Base-by-base conservation (phyloP, 768 basidiomycete genomes). In the Russula vinacea region DNA sequence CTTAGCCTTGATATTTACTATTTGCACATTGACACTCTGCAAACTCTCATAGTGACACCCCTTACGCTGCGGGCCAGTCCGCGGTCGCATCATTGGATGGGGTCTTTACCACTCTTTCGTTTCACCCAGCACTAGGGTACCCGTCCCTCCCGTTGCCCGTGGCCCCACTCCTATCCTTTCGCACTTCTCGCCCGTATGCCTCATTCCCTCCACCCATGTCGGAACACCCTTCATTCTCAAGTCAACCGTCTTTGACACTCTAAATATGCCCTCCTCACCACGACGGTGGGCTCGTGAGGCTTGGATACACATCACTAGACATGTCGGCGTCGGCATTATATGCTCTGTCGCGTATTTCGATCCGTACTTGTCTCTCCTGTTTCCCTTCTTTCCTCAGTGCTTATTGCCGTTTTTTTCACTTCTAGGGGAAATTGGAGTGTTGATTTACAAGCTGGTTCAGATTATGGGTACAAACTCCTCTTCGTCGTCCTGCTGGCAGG, bases 311-410 rank as follows among this genome's bases (percentile, higher is more conserved):
- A 75, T 79, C 32, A 80, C 76, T 60, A 85, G 79, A 69, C 90
- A 91, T 72, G 82, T 84, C 3, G 93, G 93, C 5, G 86, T 92
- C 51, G 93, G 93, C n/a, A 78, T 93, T 53, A 84, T 95, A 29
- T 92, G 91, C 67, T 83, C 89, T 10, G 91, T 94, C 10, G 93
- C 92, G 0, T 95, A 94, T 74, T 90, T 92, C 71, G 90, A 92
- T 71, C 91, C 90, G 86, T 91, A 69, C 72, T 79, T 29, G 17
- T 32, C 37, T 32, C 22, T 39, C 58, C n/a, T 58, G 51, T 59
- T 19, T 5, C 51, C 22, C 24, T 17, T 56, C 17, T 13, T 13
- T 50, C 67, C 44, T 37, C 62, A 52, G 42, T 47, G 49, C 52
- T 37, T 40, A 37, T 44, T 10, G 6, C 33, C 29, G 17, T 35